phyloP scores from a whole-genome alignment of 495 filamentous ascomycete genomes.

The Pseudevernia furfuracea region DNA sequence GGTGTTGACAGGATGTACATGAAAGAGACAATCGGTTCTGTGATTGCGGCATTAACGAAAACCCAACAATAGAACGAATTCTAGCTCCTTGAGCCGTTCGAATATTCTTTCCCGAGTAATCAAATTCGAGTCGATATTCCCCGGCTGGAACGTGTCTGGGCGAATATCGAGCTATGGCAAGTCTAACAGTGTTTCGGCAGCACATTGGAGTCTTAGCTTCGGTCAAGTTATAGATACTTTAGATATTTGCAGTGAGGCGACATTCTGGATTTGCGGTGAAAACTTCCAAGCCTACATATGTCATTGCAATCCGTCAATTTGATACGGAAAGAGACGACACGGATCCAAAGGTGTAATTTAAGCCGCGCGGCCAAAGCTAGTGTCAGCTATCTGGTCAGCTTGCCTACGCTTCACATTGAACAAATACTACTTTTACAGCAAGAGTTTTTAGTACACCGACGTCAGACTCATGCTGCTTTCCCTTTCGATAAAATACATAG shows the following conservation, averaged over 20 bases:
- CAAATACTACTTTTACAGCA: not conserved
- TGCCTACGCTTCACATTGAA: not conserved
- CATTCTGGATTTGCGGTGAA: not conserved
- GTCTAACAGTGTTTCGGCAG: not conserved
- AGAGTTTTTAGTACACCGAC: not conserved
- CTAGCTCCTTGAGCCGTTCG: not conserved
- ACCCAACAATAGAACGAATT: too few relatives aligned
- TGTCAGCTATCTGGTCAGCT: not conserved
- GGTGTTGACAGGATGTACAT: conserved; percentile 5
- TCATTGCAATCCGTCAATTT: not conserved
- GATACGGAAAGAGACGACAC: not conserved
- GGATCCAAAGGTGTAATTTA: not conserved
- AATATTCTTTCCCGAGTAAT: not conserved
- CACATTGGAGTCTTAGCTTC: not conserved
- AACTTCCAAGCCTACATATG: not conserved
- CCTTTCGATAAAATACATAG: conserved; percentile 10
- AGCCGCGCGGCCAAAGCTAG: not conserved
- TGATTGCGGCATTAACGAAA: not conserved
- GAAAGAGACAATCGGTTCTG: conserved; percentile 3
- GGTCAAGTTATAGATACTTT: too few relatives aligned
- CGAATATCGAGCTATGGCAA: not conserved
- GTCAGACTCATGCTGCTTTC: not conserved
- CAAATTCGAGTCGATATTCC: not conserved
- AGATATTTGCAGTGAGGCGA: not conserved
- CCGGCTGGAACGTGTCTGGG: not conserved